A percentile compares a stretch with the other conserved stretches of the same genome.
phyloP scores from a whole-genome alignment of 805 yeast species.

The Pichia nakasei region DNA sequence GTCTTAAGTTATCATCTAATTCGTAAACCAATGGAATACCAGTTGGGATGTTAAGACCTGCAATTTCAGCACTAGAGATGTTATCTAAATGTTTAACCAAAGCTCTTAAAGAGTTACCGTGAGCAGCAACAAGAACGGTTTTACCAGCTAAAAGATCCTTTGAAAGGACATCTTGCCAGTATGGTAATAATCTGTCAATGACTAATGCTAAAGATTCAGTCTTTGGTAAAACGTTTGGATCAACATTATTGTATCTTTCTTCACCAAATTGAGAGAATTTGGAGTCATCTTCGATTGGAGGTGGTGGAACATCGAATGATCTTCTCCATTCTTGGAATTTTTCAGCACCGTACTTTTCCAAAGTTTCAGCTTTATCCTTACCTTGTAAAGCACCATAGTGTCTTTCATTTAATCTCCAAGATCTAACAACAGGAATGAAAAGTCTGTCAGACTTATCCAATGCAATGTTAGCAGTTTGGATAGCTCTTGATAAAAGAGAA shows the following conservation, averaged over 20 bases:
- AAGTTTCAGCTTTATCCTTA: conserved; percentile 92
- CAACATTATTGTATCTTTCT: conserved; percentile 74
- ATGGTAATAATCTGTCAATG: conserved; percentile 92
- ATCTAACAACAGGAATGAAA: conserved; percentile 85
- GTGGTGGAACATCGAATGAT: conserved; percentile 95
- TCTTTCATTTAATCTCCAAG: conserved; percentile 98
- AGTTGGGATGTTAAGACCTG: conserved; percentile 94
- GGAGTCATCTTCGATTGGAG: conserved; percentile 67
- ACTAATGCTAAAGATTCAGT: conserved; percentile 93
- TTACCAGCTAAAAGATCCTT: conserved; percentile 76
- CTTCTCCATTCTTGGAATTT: conserved; percentile 97
- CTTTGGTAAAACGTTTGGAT: conserved; percentile 81
- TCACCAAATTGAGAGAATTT: conserved; percentile 82
- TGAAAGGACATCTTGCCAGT: conserved; percentile 91
- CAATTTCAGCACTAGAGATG: conserved; percentile 86
- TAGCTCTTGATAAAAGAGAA: conserved; percentile 86
- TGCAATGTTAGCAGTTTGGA: conserved; percentile 95
- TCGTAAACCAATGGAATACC: conserved; percentile 98
- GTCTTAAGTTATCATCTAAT: conserved; percentile 77
- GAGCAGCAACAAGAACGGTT: conserved; percentile 91
- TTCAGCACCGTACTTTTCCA: conserved; percentile 81
- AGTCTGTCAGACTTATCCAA: conserved; percentile 80
- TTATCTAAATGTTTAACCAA: conserved; percentile 91
- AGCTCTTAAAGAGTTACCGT: conserved; percentile 97
- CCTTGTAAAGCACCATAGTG: conserved; percentile 99